Conservation (phyloP, 495 filamentous ascomycete species). For the Penicillium tannophilum region DNA sequence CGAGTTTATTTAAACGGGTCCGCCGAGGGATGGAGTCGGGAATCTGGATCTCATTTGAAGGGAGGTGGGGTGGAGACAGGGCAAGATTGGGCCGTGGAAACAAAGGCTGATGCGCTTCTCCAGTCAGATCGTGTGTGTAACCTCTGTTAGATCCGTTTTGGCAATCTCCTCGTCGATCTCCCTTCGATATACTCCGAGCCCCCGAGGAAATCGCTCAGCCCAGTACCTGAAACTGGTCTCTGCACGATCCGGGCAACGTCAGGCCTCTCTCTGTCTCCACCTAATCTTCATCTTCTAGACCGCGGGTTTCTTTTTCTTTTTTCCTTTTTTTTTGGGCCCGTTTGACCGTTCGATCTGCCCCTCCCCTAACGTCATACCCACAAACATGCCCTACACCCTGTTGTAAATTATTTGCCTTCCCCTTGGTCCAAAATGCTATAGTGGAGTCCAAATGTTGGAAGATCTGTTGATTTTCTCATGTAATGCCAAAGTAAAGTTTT, state of each 20-base stretch:
- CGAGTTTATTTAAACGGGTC: constrained; percentile 45
- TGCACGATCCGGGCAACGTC: constrained; percentile 23
- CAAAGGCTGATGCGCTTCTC: constrained; percentile 9
- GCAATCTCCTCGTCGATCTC: constrained; percentile 16
- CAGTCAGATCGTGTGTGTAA: constrained; percentile 14
- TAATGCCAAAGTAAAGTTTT: constrained; percentile 3
- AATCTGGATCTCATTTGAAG: constrained; percentile 25
- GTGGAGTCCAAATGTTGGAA: not conserved
- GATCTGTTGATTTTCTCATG: not conserved
- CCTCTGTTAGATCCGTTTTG: not conserved
- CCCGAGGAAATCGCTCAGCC: constrained; percentile 28
- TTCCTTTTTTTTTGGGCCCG: constrained; percentile 9
- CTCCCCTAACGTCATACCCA: constrained; percentile 15
- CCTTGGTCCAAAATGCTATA: not conserved
- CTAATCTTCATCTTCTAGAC: constrained; percentile 12
- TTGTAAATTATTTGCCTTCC: constrained; percentile 1
- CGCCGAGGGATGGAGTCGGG: constrained; percentile 22
- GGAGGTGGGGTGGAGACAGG: constrained; percentile 17
- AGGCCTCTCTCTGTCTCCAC: constrained; percentile 3
- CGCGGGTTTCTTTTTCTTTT: constrained; percentile 4
- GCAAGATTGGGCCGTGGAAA: constrained; percentile 33
- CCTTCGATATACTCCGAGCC: constrained; percentile 31
- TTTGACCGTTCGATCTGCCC: constrained; percentile 15
- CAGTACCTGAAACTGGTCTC: constrained; percentile 32
- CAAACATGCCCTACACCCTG: constrained; percentile 10